These are phyloP conservation scores for Mortierella sp. DNA, from an alignment of 371 early-diverging fungal genomes.

Conservation along the genomic window DNA sequence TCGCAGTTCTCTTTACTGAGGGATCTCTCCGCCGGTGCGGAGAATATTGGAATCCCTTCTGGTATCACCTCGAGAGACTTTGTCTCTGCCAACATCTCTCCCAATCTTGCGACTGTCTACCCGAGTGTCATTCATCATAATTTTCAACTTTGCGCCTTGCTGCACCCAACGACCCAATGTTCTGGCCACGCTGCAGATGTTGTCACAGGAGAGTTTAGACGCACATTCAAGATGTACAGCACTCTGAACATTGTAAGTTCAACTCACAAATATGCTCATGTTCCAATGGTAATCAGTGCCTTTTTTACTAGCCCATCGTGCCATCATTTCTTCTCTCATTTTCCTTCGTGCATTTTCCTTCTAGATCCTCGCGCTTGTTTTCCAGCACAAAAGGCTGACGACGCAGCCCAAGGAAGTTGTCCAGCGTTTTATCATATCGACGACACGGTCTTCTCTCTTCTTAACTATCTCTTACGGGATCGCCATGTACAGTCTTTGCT, in stretches of 20 bases:
- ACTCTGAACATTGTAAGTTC: slow-evolving; percentile 75
- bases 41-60: slow-evolving; percentile 58
- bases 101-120: slow-evolving; percentile 65
- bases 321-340: too few species aligned
- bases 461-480: slow-evolving; percentile 72
- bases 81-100: slow-evolving; percentile 62
- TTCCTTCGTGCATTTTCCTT: not conserved
- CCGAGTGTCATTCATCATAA: slow-evolving; percentile 68
- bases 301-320: too few species aligned
- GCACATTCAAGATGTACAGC: slow-evolving; percentile 74
- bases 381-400: slow-evolving; percentile 23
- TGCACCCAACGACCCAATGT: slow-evolving; percentile 74
- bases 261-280: too few species aligned
- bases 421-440: slow-evolving; percentile 61
- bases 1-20: slow-evolving; percentile 45
- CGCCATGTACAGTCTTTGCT: slow-evolving; percentile 76
- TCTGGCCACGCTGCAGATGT: slow-evolving; percentile 61
- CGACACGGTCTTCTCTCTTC: slow-evolving; percentile 77
- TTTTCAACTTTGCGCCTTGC: slow-evolving; percentile 75
- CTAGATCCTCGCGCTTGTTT: slow-evolving; percentile 25
- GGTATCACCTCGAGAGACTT: slow-evolving; percentile 61
- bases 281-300: too few species aligned
- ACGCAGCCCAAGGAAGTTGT: slow-evolving; percentile 41
- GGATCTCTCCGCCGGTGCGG: slow-evolving; percentile 41
- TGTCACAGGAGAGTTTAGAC: slow-evolving; percentile 61